These are phyloP conservation scores for Aspergillus sclerotiicarbonarius DNA, from an alignment of 495 filamentous ascomycete genomes.

Conservation along the genomic window DNA sequence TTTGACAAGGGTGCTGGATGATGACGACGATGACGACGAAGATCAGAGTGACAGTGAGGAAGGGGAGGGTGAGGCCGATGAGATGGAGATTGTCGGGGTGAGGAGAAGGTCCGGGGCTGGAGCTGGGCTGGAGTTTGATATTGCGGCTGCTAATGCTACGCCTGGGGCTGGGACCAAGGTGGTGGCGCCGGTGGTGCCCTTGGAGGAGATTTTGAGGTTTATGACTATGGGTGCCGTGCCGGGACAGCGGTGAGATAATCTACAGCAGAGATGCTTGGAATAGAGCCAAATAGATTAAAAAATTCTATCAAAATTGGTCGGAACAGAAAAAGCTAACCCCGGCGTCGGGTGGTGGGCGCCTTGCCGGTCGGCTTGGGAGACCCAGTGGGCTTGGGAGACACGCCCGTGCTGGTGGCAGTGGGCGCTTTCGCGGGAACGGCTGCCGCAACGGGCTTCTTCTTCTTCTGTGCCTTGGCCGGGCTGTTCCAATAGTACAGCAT, in stretches of 20 bases:
- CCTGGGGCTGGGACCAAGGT: conserved; percentile 22
- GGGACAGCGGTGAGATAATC: conserved; percentile 21
- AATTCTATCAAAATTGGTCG: conserved; percentile 17
- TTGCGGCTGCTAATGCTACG: conserved; percentile 29
- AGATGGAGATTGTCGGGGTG: conserved; percentile 45
- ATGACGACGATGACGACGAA: conserved; percentile 55
- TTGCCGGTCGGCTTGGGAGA: conserved; percentile 28
- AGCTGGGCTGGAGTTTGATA: conserved; percentile 41
- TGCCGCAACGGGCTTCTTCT: conserved; percentile 35
- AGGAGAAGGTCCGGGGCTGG: conserved; percentile 33
- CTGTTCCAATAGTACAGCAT: conserved; percentile 98
- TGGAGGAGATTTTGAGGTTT: conserved; percentile 55
- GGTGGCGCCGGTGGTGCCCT: conserved; percentile 36
- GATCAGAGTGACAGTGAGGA: conserved; percentile 42
- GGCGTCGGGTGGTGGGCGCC: conserved; percentile 49
- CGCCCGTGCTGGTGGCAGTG: conserved; percentile 28
- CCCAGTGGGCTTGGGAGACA: conserved; percentile 30
- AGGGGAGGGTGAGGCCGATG: conserved; percentile 58
- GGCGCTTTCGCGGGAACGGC: conserved; percentile 27
- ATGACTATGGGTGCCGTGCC: conserved; percentile 51
- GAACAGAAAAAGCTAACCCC: conserved; percentile 35
- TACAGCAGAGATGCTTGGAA: conserved; percentile 3
- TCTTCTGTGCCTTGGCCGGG: conserved; percentile 39
- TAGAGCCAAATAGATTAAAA: conserved; percentile 4
- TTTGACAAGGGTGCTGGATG: conserved; percentile 53